Evolutionary conservation across 768 basidiomycete genomes (phyloP), one percentile per base, ranked within the genome.

Genomic region (Kwoniella dejecticola): DNA sequence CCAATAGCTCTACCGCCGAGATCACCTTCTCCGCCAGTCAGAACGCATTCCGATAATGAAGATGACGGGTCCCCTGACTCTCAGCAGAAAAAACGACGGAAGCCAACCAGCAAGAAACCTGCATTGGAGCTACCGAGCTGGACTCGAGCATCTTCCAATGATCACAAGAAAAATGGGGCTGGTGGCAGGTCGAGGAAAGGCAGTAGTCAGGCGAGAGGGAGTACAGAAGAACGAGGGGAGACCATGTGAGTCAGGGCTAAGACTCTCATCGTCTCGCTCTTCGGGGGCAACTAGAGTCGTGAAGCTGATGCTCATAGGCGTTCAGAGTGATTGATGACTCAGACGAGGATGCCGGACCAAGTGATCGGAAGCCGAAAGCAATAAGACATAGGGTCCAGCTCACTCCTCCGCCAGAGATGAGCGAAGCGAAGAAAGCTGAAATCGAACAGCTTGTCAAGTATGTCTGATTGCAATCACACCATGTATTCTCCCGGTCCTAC

Each of bases 391-490:
- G 57, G 3, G 33, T 62, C 0, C 26, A 33, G 23, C 44, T 65
- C n/a, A 60, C 64, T 44, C 64, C 64, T n/a, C 64, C 64, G 10
- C 64, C 64, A 1, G 58, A 60, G 19, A 10, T 65, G 46, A 53
- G 50, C 21, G 64, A 58, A 23, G 26, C 29, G 10, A 56, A 57
- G n/a, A 45, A 47, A 40, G 53, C 52, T 8, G 38, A 65, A 17
- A 45, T 65, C 13, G 44, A 41, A 2, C 38, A 61, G 50, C 38
- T 52, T 10, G 52, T 59, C 17, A 15, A 29, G 64, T 65, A 42
- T n/a, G 60, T 53, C n/a, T n/a, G n/a, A n/a, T n/a, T n/a, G n/a
- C n/a, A n/a, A n/a, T n/a, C n/a, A n/a, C n/a, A n/a, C n/a, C n/a
- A n/a, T n/a, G n/a, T n/a, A n/a, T n/a, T n/a, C n/a, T n/a, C n/a